phyloP scores from a whole-genome alignment of 1,139 yeast species.

The Magnusiomyces ingens region DNA sequence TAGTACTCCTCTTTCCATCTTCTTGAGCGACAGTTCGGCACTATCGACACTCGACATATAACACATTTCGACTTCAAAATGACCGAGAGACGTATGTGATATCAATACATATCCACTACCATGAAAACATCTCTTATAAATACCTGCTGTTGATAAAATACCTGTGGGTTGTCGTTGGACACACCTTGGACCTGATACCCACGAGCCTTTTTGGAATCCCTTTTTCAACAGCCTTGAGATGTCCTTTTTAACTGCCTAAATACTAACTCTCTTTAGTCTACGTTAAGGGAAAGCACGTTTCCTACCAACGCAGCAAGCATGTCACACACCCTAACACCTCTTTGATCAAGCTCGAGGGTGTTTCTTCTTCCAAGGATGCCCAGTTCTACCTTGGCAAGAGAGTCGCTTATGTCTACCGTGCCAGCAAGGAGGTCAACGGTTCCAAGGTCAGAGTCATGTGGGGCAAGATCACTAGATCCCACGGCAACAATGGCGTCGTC shows the following conservation, averaged over 20 bases:
- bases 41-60: conserved; percentile 7
- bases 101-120: neutral
- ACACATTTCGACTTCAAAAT: conserved; percentile 6
- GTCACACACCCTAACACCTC: conserved; percentile 98
- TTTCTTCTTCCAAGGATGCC: conserved; percentile 83
- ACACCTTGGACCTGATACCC: neutral
- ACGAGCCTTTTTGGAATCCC: neutral
- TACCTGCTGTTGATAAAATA: neutral
- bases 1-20: neutral
- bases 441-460: conserved; percentile 99
- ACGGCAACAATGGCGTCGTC: conserved; percentile 97
- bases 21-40: conserved; percentile 9
- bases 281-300: conserved; percentile 99
- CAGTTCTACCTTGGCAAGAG: conserved; percentile 99
- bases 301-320: conserved; percentile 99
- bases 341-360: conserved; percentile 95
- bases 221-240: no score
- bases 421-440: conserved; percentile 96
- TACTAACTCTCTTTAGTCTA: conserved; percentile 51
- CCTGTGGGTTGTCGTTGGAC: neutral
- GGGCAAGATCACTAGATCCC: conserved; percentile 92
- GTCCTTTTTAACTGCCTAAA: neutral
- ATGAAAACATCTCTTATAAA: neutral
- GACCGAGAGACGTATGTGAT: conserved; percentile 9
- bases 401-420: conserved; percentile 99